Conservation (phyloP, 352 stramenopile genomes). For the Pythium phragmiticola region DNA sequence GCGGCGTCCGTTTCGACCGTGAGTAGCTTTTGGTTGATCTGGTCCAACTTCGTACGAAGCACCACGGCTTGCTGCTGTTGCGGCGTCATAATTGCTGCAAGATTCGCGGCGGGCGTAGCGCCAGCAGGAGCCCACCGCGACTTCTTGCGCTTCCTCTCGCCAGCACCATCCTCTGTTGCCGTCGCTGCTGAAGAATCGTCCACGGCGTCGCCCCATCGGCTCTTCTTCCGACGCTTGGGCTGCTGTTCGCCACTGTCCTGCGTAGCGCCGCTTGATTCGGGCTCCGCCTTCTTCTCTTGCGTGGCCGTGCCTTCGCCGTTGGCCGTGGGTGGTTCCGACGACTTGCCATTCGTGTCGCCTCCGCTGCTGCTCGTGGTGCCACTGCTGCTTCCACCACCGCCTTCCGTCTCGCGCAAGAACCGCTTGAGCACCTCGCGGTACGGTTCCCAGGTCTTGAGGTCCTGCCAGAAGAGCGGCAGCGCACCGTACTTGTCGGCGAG, state of each 20-base stretch:
- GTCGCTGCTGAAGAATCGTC: constrained; percentile 26
- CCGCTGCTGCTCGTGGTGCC: constrained; percentile 23
- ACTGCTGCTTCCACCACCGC: constrained; percentile 11
- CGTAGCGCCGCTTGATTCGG: background rate
- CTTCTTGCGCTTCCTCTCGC: constrained; percentile 76
- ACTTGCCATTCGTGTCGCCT: constrained; percentile 5
- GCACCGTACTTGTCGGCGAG: constrained; percentile 81
- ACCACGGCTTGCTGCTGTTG: constrained; percentile 75
- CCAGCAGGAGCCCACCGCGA: constrained; percentile 69
- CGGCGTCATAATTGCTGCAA: constrained; percentile 35
- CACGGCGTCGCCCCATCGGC: constrained; percentile 80
- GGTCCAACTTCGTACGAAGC: constrained; percentile 71
- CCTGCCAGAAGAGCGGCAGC: constrained; percentile 95
- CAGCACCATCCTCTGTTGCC: constrained; percentile 20
- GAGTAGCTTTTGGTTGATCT: constrained; percentile 65
- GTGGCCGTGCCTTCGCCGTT: constrained; percentile 3
- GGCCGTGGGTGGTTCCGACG: background rate
- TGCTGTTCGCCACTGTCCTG: constrained; percentile 14
- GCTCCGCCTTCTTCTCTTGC: background rate
- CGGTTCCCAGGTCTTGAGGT: constrained; percentile 91
- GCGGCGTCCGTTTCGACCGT: constrained; percentile 84
- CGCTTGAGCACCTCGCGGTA: constrained; percentile 91
- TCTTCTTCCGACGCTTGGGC: constrained; percentile 78
- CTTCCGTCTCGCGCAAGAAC: constrained; percentile 85
- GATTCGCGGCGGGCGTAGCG: constrained; percentile 39